These are phyloP conservation scores for Cladosporium sp. DNA, from an alignment of 2,329 filamentous ascomycete genomes.

Conservation along the genomic window DNA sequence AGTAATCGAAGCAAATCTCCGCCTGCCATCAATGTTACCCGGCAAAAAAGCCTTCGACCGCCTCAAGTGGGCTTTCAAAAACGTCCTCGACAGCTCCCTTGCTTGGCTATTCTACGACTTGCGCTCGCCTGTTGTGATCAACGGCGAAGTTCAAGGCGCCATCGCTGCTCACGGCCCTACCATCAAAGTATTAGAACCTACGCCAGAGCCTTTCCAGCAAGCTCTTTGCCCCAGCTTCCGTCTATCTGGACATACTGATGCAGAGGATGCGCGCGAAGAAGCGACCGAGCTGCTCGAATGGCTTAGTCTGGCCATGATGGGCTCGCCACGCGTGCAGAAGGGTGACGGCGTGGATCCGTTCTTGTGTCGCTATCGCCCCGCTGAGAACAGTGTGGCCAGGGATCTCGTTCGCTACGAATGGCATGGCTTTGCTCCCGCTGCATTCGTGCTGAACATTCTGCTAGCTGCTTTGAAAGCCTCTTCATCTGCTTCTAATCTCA, in stretches of 20 bases:
- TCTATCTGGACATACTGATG: slow-evolving; percentile 16
- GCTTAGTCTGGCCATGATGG: slow-evolving; percentile 63
- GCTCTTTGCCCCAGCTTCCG: slow-evolving; percentile 30
- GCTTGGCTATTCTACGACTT: slow-evolving; percentile 77
- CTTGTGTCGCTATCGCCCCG: slow-evolving; percentile 63
- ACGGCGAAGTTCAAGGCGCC: slow-evolving; percentile 15
- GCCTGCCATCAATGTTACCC: slow-evolving; percentile 68
- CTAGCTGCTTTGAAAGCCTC: slow-evolving; percentile 24
- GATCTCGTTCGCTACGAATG: slow-evolving; percentile 37
- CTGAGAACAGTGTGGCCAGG: slow-evolving; percentile 8
- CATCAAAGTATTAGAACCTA: slow-evolving; percentile 24
- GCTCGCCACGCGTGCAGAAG: slow-evolving; percentile 58
- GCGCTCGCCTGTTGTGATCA: background rate
- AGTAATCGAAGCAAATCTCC: slow-evolving; percentile 77
- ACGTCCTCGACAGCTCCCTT: slow-evolving; percentile 63
- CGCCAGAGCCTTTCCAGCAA: slow-evolving; percentile 22
- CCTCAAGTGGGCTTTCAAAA: slow-evolving; percentile 71
- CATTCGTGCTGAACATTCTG: slow-evolving; percentile 30
- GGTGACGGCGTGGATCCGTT: slow-evolving; percentile 63
- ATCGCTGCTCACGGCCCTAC: slow-evolving; percentile 31
- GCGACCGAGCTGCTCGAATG: slow-evolving; percentile 68
- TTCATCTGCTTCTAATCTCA: background rate
- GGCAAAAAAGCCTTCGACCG: slow-evolving; percentile 81
- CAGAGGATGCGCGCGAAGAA: slow-evolving; percentile 56
- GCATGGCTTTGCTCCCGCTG: slow-evolving; percentile 39